Percentiles rank a stretch among this genome's conserved stretches.
Evolutionary conservation across 805 yeast species (phyloP).

Genomic region (Ogataea dorogensis): DNA sequence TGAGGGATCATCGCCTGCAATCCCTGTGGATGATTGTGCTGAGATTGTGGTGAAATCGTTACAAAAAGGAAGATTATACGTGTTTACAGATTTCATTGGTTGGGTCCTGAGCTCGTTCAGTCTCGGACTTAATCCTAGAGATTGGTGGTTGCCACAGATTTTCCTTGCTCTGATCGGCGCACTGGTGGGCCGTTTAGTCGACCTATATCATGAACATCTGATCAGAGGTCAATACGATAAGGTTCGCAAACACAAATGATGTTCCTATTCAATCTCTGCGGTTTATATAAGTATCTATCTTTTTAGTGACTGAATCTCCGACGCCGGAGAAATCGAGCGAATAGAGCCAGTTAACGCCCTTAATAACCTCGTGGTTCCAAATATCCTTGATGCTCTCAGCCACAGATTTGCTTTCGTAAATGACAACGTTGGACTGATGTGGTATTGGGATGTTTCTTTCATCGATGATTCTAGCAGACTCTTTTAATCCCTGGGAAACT

Average conservation of each 20-base stretch:
- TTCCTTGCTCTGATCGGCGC: slow-evolving; percentile 47
- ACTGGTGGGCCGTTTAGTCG: slow-evolving; percentile 60
- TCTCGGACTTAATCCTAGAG: slow-evolving; percentile 70
- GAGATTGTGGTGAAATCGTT: slow-evolving; percentile 54
- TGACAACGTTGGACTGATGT: slow-evolving; percentile 42
- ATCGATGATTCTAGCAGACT: slow-evolving; percentile 50
- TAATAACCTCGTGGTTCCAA: slow-evolving; percentile 74
- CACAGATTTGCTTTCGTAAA: slow-evolving; percentile 46
- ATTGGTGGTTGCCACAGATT: slow-evolving; percentile 52
- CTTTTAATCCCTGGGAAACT: slow-evolving; percentile 46
- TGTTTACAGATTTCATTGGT: slow-evolving; percentile 82
- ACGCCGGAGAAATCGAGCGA: slow-evolving; percentile 24
- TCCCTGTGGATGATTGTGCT: slow-evolving; percentile 66
- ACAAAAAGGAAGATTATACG: slow-evolving; percentile 63
- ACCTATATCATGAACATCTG: slow-evolving; percentile 48
- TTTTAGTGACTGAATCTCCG: slow-evolving; percentile 14
- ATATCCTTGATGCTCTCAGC: slow-evolving; percentile 68
- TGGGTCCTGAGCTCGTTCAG: slow-evolving; percentile 70
- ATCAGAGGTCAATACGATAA: slow-evolving; percentile 47
- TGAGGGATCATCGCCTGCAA: slow-evolving; percentile 81
- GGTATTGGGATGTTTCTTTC: slow-evolving; percentile 50
- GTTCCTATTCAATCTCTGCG: slow-evolving; percentile 9
- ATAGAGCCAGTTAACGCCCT: slow-evolving; percentile 63
- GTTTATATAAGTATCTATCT: slow-evolving; percentile 15
- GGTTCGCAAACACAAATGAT: slow-evolving; percentile 19